These are phyloP conservation scores for Trichoderma afroharzianum DNA, from an alignment of 2,329 filamentous ascomycete species.

Conservation along the genomic window DNA sequence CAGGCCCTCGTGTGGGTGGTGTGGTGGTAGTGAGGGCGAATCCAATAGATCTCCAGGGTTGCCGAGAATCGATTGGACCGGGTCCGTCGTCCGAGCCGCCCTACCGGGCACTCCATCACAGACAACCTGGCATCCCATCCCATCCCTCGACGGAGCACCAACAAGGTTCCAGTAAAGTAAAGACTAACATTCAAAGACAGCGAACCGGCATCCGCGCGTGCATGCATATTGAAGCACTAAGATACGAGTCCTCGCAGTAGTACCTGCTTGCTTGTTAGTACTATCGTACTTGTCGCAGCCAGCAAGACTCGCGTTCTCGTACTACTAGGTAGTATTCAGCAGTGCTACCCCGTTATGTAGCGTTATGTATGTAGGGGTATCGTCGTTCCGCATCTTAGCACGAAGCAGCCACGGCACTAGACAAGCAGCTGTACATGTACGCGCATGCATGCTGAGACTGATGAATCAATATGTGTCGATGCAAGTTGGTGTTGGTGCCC, in stretches of 20 bases:
- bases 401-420: neutral
- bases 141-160: neutral
- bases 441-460: neutral
- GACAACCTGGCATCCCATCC: neutral
- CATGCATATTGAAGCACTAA: neutral
- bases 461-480: neutral
- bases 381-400: neutral
- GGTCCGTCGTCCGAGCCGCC: slow-evolving; percentile 11
- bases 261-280: neutral
- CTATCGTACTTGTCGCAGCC: neutral
- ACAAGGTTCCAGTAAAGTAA: neutral
- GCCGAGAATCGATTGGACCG: slow-evolving; percentile 14
- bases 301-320: neutral
- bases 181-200: neutral
- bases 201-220: neutral
- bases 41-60: slow-evolving; percentile 14
- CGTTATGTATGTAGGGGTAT: neutral
- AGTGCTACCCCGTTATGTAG: neutral
- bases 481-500: neutral
- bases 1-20: neutral
- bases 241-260: neutral
- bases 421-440: neutral
- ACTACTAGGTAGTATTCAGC: no score
- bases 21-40: neutral
- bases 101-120: slow-evolving; percentile 11